These are phyloP conservation scores for Colletotrichum euphorbiae DNA, from an alignment of 2,329 filamentous ascomycete species.

Conservation along the genomic window DNA sequence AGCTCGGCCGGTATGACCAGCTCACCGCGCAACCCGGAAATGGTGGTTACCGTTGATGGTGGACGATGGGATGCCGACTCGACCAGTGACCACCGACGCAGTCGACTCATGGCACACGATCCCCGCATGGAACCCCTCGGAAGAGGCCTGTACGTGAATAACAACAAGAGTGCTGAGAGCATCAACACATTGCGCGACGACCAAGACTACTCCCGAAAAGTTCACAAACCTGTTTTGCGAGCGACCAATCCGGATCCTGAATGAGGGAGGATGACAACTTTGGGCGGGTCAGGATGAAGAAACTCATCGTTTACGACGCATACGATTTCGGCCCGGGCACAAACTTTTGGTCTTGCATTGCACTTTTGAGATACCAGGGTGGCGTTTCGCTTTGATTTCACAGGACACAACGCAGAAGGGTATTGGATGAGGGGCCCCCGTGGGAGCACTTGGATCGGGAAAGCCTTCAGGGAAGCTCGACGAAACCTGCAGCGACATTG, in stretches of 20 bases:
- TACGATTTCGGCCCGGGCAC: conserved; percentile 38
- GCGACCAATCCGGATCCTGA: conserved; percentile 71
- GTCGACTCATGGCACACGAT: conserved; percentile 69
- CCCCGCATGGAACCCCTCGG: conserved; percentile 73
- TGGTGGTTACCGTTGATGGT: conserved; percentile 49
- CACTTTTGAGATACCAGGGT: conserved; percentile 43
- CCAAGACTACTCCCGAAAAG: conserved; percentile 72
- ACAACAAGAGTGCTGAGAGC: conserved; percentile 72
- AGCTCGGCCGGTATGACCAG: conserved; percentile 63
- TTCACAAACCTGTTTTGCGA: conserved; percentile 69
- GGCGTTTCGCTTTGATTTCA: conserved; percentile 41
- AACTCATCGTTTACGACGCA: conserved; percentile 40
- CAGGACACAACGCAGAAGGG: conserved; percentile 11
- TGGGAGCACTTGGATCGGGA: conserved; percentile 1
- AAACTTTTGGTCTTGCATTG: conserved; percentile 38
- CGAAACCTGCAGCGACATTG: conserved; percentile 19
- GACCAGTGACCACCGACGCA: conserved; percentile 49
- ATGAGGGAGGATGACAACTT: conserved; percentile 9
- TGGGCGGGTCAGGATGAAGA: conserved; percentile 25
- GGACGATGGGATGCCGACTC: conserved; percentile 40
- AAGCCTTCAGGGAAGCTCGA: neutral
- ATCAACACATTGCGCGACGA: conserved; percentile 73
- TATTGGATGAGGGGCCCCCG: conserved; percentile 21
- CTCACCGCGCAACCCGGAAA: conserved; percentile 57
- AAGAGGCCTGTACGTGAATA: conserved; percentile 66